phyloP scores from a whole-genome alignment of 805 yeast genomes.

The Hanseniaspora singularis region DNA sequence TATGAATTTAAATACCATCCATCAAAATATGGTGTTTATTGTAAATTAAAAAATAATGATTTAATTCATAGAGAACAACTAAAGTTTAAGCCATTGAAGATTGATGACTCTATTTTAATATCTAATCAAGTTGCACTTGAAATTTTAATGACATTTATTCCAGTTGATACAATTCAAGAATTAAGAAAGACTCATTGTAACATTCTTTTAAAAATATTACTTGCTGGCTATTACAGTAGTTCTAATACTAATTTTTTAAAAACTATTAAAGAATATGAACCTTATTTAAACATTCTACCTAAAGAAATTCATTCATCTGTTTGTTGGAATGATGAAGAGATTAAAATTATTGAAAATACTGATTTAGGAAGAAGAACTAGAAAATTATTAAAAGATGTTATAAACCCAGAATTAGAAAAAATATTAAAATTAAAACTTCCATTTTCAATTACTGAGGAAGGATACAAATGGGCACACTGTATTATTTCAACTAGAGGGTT shows the following conservation, averaged over 20 bases:
- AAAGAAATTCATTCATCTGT: conserved; percentile 47
- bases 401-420: conserved; percentile 22
- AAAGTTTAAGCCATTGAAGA: conserved; percentile 27
- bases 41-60: conserved; percentile 13
- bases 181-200: conserved; percentile 19
- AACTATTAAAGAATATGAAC: conserved; percentile 27
- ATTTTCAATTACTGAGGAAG: conserved; percentile 39
- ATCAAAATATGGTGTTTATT: conserved; percentile 27
- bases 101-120: conserved; percentile 25
- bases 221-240: conserved; percentile 35
- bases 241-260: too few species aligned
- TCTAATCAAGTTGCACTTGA: conserved; percentile 29
- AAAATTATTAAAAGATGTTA: conserved; percentile 34
- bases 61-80: conserved; percentile 25
- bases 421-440: conserved; percentile 20
- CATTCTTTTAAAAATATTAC: conserved; percentile 29
- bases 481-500: conserved; percentile 71
- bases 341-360: conserved; percentile 47
- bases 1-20: conserved; percentile 27
- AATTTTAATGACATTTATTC: conserved; percentile 21
- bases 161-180: conserved; percentile 17
- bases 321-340: conserved; percentile 48
- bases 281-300: conserved; percentile 43
- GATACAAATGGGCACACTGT: conserved; percentile 63
- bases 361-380: conserved; percentile 50